Evolutionary conservation across 2,329 filamentous ascomycete genomes (phyloP).

Genomic region (Sclerotinia trifoliorum): DNA sequence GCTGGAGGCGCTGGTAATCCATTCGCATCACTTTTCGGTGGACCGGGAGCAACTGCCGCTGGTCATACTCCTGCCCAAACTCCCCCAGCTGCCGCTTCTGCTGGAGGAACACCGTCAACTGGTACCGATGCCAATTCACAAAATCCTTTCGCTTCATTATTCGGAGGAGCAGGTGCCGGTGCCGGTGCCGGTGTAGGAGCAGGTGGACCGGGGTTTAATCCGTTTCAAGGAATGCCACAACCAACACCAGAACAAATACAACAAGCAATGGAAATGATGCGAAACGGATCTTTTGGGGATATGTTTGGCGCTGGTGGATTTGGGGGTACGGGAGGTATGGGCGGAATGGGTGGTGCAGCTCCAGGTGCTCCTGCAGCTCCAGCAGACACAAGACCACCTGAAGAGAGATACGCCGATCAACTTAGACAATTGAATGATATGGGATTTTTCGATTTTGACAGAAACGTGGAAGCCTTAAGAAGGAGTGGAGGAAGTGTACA

Average conservation of each 20-base stretch:
- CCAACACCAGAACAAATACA: conserved; percentile 57
- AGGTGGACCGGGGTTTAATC: conserved; percentile 35
- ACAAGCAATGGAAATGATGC: conserved; percentile 50
- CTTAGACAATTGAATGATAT: conserved; percentile 94
- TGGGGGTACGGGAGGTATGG: conserved; percentile 7
- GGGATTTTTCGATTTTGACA: conserved; percentile 96
- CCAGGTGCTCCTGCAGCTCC: conserved; percentile 52
- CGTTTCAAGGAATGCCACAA: conserved; percentile 47
- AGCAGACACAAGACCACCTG: conserved; percentile 80
- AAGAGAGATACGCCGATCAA: conserved; percentile 90
- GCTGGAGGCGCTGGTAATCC: conserved; percentile 50
- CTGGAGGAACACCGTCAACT: conserved; percentile 24
- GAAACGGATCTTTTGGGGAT: conserved; percentile 32
- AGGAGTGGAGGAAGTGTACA: conserved; percentile 92
- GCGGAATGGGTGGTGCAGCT: conserved; percentile 40
- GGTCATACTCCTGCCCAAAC: conserved; percentile 36
- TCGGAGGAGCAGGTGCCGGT: conserved; percentile 46
- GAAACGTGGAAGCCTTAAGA: conserved; percentile 84
- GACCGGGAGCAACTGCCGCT: conserved; percentile 25
- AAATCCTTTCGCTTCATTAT: conserved; percentile 69
- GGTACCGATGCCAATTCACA: conserved; percentile 42
- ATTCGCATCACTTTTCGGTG: conserved; percentile 59
- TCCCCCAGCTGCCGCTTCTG: conserved; percentile 38
- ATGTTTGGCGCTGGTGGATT: conserved; percentile 27
- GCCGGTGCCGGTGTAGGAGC: conserved; percentile 16